Conservation (phyloP, 257 asterid species). For the Avicennia marina region DNA sequence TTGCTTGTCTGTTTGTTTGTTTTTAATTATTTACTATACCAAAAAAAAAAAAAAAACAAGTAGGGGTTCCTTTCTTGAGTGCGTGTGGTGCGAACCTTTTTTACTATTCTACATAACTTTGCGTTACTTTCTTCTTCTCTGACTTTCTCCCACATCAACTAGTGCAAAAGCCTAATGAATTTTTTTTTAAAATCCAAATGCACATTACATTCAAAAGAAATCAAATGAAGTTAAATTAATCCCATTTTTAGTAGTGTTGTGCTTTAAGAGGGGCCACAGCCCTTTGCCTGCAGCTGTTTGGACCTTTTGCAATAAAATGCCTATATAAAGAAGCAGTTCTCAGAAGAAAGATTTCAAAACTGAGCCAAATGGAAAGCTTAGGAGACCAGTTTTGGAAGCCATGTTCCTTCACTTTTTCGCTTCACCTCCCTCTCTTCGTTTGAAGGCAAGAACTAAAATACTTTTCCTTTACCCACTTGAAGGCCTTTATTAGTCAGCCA, state of each 20-base stretch:
- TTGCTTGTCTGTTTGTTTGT: too few relatives aligned
- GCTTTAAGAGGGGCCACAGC: conserved; percentile 13
- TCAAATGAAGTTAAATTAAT: neutral
- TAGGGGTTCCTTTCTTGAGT: neutral
- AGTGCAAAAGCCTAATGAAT: neutral
- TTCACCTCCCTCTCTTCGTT: conserved; percentile 7
- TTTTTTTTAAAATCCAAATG: too few relatives aligned
- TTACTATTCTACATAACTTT: conserved; percentile 2
- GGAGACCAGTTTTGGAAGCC: conserved; percentile 24
- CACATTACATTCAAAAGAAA: neutral
- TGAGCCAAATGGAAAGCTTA: conserved; percentile 13
- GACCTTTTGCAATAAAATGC: conserved; percentile 14
- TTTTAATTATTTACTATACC: too few relatives aligned
- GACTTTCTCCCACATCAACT: conserved; percentile 15
- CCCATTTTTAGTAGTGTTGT: conserved; percentile 11
- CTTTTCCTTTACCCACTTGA: conserved; percentile 7
- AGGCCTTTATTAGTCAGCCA: neutral
- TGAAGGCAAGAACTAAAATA: conserved; percentile 26
- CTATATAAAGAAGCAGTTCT: conserved; percentile 38
- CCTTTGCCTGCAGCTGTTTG: conserved; percentile 16
- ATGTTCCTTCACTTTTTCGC: conserved; percentile 2
- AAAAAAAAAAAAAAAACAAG: neutral
- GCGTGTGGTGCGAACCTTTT: conserved; percentile 5
- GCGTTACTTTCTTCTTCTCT: conserved; percentile 9
- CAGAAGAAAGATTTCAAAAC: conserved; percentile 21